A percentile compares a stretch with the other conserved stretches of the same genome.
These are phyloP conservation scores for Nepenthes alata DNA, from an alignment of 179 eudicot species.

Conservation along the genomic window DNA sequence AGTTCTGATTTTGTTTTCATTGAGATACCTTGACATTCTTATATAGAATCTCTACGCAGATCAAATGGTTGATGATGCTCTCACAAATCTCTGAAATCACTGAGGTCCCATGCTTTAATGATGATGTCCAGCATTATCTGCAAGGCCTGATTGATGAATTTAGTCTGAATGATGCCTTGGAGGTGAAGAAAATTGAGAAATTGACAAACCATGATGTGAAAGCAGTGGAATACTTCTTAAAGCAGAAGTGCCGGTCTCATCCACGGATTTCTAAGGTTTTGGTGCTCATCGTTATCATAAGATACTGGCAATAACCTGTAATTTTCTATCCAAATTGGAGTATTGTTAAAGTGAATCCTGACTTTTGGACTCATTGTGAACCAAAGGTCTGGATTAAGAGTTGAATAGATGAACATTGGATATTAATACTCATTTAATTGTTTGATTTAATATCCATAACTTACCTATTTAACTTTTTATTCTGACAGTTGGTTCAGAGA, in stretches of 20 bases:
- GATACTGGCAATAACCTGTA: not conserved
- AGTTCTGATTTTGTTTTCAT: not conserved
- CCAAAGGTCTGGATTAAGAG: no score
- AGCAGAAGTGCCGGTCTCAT: slow-evolving; percentile 66
- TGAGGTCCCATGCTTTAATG: slow-evolving; percentile 74
- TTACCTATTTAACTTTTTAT: no score
- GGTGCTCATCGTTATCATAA: not conserved
- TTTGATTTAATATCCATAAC: no score
- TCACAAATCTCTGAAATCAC: slow-evolving; percentile 60
- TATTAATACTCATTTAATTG: no score
- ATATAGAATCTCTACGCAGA: slow-evolving; percentile 21
- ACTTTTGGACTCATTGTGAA: not conserved
- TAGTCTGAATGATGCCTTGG: slow-evolving; percentile 52
- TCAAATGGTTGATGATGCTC: slow-evolving; percentile 78
- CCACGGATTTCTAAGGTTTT: slow-evolving; percentile 76
- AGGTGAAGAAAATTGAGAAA: slow-evolving; percentile 76
- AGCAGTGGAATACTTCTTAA: slow-evolving; percentile 88
- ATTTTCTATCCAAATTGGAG: not conserved
- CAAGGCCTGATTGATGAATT: slow-evolving; percentile 54
- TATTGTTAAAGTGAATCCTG: no score
- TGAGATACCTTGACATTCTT: not conserved
- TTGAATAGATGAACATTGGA: no score
- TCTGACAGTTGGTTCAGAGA: no score
- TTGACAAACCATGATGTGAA: slow-evolving; percentile 95
- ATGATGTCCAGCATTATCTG: slow-evolving; percentile 45